Evolutionary conservation across 225 moss, liverwort and hornwort genomes (phyloP).

Genomic region (Marchantia paleacea): DNA sequence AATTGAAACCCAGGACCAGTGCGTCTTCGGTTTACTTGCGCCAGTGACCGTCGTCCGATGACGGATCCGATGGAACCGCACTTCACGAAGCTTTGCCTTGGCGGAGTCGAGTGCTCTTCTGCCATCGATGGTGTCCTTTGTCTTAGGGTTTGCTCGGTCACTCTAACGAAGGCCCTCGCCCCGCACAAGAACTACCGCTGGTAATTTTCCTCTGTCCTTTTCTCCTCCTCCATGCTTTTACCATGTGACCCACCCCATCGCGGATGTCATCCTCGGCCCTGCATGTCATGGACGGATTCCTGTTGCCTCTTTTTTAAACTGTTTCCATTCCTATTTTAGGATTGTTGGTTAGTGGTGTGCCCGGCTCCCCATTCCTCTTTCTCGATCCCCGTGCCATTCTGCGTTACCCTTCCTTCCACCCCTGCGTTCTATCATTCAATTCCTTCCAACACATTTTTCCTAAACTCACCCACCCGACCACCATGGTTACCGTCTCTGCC

Average conservation of each 20-base stretch:
- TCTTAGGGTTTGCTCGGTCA: constrained; percentile 15
- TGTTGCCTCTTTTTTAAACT: not conserved
- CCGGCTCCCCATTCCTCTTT: not conserved
- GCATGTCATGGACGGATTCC: constrained; percentile 8
- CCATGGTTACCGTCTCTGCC: no score
- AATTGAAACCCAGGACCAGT: constrained; percentile 18
- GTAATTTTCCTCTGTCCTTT: not conserved
- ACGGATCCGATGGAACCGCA: constrained; percentile 15
- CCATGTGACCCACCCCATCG: constrained; percentile 3
- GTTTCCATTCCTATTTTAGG: not conserved
- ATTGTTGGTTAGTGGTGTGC: not conserved
- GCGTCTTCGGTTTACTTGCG: not conserved
- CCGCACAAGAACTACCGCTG: not conserved
- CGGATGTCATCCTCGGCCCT: not conserved
- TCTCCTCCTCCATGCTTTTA: not conserved
- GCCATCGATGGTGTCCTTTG: not conserved
- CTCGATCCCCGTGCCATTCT: not conserved
- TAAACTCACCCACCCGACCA: not conserved
- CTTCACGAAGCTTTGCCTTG: not conserved
- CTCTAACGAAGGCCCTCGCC: not conserved
- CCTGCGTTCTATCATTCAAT: not conserved
- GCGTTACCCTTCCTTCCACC: not conserved
- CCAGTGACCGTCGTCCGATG: constrained; percentile 1
- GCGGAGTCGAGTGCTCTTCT: not conserved
- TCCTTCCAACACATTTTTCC: not conserved